phyloP scores from a whole-genome alignment of 2,329 filamentous ascomycete genomes.

The Pezicula carpinea region DNA sequence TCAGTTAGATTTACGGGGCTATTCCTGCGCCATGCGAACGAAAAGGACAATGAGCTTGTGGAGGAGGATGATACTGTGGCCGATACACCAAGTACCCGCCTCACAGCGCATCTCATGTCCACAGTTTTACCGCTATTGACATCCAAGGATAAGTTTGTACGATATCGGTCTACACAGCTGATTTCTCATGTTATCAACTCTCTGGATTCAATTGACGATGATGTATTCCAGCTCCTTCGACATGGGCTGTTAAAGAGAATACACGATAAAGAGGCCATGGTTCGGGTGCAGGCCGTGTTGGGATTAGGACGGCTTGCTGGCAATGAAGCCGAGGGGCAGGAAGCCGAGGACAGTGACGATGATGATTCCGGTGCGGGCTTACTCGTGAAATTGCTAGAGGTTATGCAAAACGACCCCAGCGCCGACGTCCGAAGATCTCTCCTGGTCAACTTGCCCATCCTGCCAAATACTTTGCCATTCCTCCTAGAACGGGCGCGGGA shows the following conservation, averaged over 20 bases:
- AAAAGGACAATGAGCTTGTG: conserved; percentile 66
- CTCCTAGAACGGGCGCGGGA: conserved; percentile 89
- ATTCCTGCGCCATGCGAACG: conserved; percentile 70
- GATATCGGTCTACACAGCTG: conserved; percentile 85
- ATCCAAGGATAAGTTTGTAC: conserved; percentile 87
- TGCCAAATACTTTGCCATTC: conserved; percentile 76
- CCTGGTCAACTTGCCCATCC: conserved; percentile 83
- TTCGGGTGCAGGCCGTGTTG: conserved; percentile 86
- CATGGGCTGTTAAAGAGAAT: conserved; percentile 78
- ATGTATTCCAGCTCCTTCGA: conserved; percentile 78
- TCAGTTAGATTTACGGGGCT: conserved; percentile 81
- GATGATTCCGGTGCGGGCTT: conserved; percentile 66
- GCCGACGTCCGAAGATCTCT: conserved; percentile 88
- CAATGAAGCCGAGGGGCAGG: conserved; percentile 64
- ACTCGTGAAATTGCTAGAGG: conserved; percentile 77
- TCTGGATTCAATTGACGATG: conserved; percentile 86
- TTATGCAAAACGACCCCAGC: conserved; percentile 89
- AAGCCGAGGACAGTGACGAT: conserved; percentile 65
- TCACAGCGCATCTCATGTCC: conserved; percentile 70
- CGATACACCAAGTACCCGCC: conserved; percentile 78
- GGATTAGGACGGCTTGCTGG: conserved; percentile 82
- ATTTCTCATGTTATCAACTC: conserved; percentile 90
- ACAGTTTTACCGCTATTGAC: conserved; percentile 70
- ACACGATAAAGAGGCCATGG: conserved; percentile 88
- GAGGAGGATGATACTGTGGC: conserved; percentile 68